phyloP scores from a whole-genome alignment of 208 protist species.

The Herpetomonas samuelpessoai region DNA sequence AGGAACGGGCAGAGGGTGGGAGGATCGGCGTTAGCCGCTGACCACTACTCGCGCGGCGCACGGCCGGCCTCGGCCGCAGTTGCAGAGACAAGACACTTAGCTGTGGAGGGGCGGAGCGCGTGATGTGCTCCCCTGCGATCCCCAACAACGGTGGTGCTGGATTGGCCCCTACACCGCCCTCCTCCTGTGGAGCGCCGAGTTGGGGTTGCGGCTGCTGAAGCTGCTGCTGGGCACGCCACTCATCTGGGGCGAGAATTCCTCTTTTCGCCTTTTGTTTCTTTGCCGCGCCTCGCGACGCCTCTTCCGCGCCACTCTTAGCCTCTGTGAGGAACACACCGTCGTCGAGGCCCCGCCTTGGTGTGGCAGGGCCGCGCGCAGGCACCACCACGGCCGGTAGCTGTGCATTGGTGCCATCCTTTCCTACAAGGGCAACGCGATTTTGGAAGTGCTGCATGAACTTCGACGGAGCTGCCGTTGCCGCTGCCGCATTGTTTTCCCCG shows the following conservation, averaged over 20 bases:
- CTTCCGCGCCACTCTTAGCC: not conserved
- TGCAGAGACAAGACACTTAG: not conserved
- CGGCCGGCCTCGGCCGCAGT: not conserved
- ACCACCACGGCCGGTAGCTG: slow-evolving; percentile 12
- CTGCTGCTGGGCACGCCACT: not conserved
- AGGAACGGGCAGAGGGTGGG: not conserved
- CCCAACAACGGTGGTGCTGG: too few relatives aligned
- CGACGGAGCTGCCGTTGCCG: slow-evolving; percentile 10
- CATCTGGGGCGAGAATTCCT: slow-evolving; percentile 2
- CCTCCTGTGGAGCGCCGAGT: too few relatives aligned
- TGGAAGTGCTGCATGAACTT: slow-evolving; percentile 70
- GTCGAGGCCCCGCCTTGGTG: too few relatives aligned
- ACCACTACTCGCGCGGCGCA: slow-evolving; percentile 11
- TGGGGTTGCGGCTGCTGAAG: too few relatives aligned
- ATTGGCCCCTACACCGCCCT: too few relatives aligned
- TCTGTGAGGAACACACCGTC: too few relatives aligned
- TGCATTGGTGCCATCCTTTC: slow-evolving; percentile 53
- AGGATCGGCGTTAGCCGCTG: slow-evolving; percentile 12
- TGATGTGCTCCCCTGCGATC: not conserved
- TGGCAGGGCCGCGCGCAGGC: not conserved
- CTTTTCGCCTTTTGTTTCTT: not conserved
- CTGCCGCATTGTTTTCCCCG: slow-evolving; percentile 1
- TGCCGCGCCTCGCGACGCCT: not conserved
- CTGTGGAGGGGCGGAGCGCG: not conserved
- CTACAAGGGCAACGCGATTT: slow-evolving; percentile 44